These are phyloP conservation scores for Telopea speciosissima DNA, from an alignment of 177 flowering plant genomes.

Conservation along the genomic window DNA sequence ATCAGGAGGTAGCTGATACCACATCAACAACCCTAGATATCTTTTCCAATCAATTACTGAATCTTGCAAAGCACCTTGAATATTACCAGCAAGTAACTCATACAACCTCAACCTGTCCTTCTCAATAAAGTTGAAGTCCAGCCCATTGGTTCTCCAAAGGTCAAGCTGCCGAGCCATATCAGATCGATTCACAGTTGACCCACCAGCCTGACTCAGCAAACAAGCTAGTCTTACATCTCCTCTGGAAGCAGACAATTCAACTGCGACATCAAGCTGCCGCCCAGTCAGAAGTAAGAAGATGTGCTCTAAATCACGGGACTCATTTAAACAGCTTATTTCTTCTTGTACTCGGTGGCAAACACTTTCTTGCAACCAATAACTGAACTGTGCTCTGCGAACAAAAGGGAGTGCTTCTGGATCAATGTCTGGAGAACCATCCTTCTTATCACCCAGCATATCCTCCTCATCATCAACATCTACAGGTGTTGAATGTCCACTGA, in stretches of 20 bases:
- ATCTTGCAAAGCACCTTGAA: conserved; percentile 54
- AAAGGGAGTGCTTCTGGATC: conserved; percentile 80
- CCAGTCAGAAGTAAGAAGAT: conserved; percentile 79
- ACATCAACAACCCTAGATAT: conserved; percentile 84
- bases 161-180: conserved; percentile 77
- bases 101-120: conserved; percentile 62
- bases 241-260: conserved; percentile 73
- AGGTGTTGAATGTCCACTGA: conserved; percentile 28
- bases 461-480: conserved; percentile 59
- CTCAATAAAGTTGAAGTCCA: conserved; percentile 88
- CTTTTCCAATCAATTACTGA: conserved; percentile 84
- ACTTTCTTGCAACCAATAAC: conserved; percentile 96
- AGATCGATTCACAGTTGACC: conserved; percentile 62
- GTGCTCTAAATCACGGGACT: conserved; percentile 57
- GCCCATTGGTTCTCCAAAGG: conserved; percentile 73
- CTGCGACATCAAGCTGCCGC: conserved; percentile 77
- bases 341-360: conserved; percentile 82
- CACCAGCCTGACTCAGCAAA: conserved; percentile 93
- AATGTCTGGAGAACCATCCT: conserved; percentile 48
- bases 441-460: conserved; percentile 73
- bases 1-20: conserved; percentile 84
- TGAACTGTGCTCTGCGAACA: conserved; percentile 86
- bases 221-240: conserved; percentile 97
- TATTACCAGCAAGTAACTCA: conserved; percentile 89
- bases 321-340: conserved; percentile 64